A percentile compares a stretch with the other conserved stretches of the same genome.
Conservation (phyloP, 139 green algal genomes). For the Picochlorum sp. region DNA sequence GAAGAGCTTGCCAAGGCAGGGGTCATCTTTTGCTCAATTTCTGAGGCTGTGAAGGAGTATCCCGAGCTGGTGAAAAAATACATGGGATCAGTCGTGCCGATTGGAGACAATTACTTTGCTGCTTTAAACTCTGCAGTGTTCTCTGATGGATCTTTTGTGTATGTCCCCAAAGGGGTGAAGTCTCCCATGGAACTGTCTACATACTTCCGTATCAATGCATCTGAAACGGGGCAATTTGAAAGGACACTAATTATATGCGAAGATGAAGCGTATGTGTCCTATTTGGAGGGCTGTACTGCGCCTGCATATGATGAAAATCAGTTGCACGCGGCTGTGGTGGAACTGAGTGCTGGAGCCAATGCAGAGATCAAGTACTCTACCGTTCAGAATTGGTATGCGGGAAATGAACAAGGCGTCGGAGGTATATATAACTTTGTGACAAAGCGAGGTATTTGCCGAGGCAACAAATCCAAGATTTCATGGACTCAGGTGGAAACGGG, state of each 20-base stretch:
- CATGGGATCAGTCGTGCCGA: conserved; percentile 82
- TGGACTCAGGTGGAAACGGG: conserved; percentile 99
- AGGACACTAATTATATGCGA: conserved; percentile 95
- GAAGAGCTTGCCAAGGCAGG: conserved; percentile 87
- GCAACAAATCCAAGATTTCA: conserved; percentile 89
- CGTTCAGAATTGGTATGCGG: conserved; percentile 98
- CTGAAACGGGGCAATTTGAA: conserved; percentile 97
- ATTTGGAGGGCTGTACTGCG: conserved; percentile 96
- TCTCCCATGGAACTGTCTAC: conserved; percentile 98
- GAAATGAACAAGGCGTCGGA: conserved; percentile 75
- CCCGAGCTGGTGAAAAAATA: conserved; percentile 91
- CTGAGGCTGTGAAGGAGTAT: conserved; percentile 89
- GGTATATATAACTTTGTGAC: conserved; percentile 99
- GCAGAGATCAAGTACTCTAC: conserved; percentile 99
- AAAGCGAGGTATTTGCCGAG: conserved; percentile 92
- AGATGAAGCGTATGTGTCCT: conserved; percentile 87
- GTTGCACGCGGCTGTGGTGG: conserved; percentile 96
- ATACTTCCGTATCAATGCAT: conserved; percentile 99
- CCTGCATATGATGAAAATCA: conserved; percentile 91
- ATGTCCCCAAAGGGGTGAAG: conserved; percentile 91
- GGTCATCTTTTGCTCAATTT: conserved; percentile 97
- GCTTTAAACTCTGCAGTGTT: conserved; percentile 97
- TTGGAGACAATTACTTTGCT: conserved; percentile 96
- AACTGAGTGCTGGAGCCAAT: conserved; percentile 69
- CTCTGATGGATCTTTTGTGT: conserved; percentile 95